Evolutionary conservation across 2,329 filamentous ascomycete genomes (phyloP).

Genomic region (Elsinoe necatrix): DNA sequence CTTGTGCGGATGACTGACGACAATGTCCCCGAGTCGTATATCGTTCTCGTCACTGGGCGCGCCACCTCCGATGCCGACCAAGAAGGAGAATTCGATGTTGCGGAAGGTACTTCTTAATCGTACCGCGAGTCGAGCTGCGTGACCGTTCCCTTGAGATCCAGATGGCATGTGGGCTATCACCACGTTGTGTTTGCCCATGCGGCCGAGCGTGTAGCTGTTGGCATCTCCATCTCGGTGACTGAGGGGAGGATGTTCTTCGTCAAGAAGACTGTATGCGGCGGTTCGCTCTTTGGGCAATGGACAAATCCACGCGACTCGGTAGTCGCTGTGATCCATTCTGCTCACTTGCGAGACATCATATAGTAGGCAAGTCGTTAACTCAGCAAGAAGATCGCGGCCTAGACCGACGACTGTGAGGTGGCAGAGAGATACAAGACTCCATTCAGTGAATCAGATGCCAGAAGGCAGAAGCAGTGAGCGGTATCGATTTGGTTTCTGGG

Average conservation of each 20-base stretch:
- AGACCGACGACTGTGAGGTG: no score
- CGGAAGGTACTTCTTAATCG: slow-evolving; percentile 21
- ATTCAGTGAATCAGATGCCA: no score
- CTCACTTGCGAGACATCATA: not conserved
- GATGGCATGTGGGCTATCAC: slow-evolving; percentile 22
- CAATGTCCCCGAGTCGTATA: slow-evolving; percentile 26
- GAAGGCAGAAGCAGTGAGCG: no score
- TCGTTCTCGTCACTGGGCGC: slow-evolving; percentile 20
- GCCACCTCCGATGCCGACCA: slow-evolving; percentile 24
- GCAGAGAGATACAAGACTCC: no score
- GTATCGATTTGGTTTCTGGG: no score
- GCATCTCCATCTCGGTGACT: slow-evolving; percentile 15
- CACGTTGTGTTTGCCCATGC: slow-evolving; percentile 24
- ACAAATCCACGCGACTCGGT: slow-evolving; percentile 21
- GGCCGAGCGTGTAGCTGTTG: slow-evolving; percentile 22
- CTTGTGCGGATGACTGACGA: slow-evolving; percentile 17
- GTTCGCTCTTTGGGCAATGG: slow-evolving; percentile 19
- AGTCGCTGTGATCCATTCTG: slow-evolving; percentile 13
- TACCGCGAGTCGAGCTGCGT: slow-evolving; percentile 21
- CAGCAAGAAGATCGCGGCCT: no score
- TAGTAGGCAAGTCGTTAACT: not conserved
- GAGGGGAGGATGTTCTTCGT: slow-evolving; percentile 16
- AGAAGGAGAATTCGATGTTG: slow-evolving; percentile 17
- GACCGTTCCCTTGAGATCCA: slow-evolving; percentile 19
- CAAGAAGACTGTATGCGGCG: slow-evolving; percentile 19